phyloP scores from a whole-genome alignment of 495 filamentous ascomycete species.

The Penicillium antarcticum region DNA sequence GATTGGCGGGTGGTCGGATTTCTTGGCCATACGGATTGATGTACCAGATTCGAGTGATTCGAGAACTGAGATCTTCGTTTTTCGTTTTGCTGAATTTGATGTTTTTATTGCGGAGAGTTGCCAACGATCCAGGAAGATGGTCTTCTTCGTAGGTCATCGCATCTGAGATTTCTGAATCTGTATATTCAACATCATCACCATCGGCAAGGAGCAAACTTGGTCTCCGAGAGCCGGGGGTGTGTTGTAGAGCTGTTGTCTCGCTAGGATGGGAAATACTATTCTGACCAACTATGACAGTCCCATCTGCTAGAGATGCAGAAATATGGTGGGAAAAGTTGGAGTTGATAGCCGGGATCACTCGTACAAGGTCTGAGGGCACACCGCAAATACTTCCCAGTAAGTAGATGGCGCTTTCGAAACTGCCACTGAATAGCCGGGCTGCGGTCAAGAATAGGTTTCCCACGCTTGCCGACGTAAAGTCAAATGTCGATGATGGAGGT shows the following conservation, averaged over 20 bases:
- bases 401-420: slow-evolving; percentile 79
- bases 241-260: slow-evolving; percentile 48
- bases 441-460: slow-evolving; percentile 92
- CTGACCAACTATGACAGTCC: slow-evolving; percentile 81
- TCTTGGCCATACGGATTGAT: slow-evolving; percentile 95
- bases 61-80: slow-evolving; percentile 68
- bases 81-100: slow-evolving; percentile 73
- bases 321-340: slow-evolving; percentile 94
- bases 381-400: slow-evolving; percentile 76
- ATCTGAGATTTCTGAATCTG: slow-evolving; percentile 58
- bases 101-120: slow-evolving; percentile 72
- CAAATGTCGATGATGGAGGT: slow-evolving; percentile 72
- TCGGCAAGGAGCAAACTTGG: slow-evolving; percentile 42
- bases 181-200: slow-evolving; percentile 55
- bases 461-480: slow-evolving; percentile 85
- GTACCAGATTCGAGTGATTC: slow-evolving; percentile 87
- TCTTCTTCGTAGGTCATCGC: slow-evolving; percentile 64
- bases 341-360: slow-evolving; percentile 86
- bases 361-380: slow-evolving; percentile 64
- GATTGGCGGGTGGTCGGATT: slow-evolving; percentile 77
- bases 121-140: slow-evolving; percentile 80
- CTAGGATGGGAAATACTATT: slow-evolving; percentile 89
- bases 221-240: slow-evolving; percentile 25
- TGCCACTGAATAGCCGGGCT: slow-evolving; percentile 75
- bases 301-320: slow-evolving; percentile 72